phyloP scores from a whole-genome alignment of 2,329 filamentous ascomycete species.

The Stemphylium vesicarium region DNA sequence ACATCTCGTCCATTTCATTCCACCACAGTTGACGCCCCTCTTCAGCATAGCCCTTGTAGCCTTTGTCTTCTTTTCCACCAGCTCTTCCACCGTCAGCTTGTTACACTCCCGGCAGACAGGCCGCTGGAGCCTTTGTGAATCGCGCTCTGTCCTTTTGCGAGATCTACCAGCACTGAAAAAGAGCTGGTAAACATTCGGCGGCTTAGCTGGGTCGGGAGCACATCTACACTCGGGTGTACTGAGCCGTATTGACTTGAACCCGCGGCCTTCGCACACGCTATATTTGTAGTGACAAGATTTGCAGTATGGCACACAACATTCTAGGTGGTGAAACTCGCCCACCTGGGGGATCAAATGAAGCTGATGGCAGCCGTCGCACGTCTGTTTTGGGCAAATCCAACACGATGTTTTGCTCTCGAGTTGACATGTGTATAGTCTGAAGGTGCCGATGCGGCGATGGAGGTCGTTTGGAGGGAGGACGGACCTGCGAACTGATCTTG shows the following conservation, averaged over 20 bases:
- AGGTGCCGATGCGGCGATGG: constrained; percentile 20
- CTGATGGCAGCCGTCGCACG: constrained; percentile 27
- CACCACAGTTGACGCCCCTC: constrained; percentile 9
- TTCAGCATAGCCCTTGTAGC: constrained; percentile 23
- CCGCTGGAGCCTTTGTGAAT: not conserved
- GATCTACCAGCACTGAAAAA: not conserved
- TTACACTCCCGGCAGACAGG: constrained; percentile 26
- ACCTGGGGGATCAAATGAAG: constrained; percentile 12
- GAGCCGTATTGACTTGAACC: not conserved
- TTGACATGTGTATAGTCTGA: constrained; percentile 31
- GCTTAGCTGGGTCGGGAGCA: constrained; percentile 11
- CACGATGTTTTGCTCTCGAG: constrained; percentile 15
- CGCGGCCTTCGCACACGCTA: not conserved
- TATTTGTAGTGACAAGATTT: constrained; percentile 24
- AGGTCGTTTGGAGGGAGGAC: constrained; percentile 30
- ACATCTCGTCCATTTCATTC: constrained; percentile 20
- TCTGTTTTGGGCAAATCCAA: constrained; percentile 31
- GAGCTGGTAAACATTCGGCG: constrained; percentile 5
- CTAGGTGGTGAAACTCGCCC: constrained; percentile 23
- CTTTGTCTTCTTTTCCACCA: constrained; percentile 15
- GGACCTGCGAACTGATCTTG: constrained; percentile 30
- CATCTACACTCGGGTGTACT: constrained; percentile 19
- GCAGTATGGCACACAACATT: constrained; percentile 33
- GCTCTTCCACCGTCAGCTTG: not conserved
- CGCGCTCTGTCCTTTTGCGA: not conserved